These are phyloP conservation scores for Leptodermis oblonga DNA, from an alignment of 257 asterid species.

Conservation along the genomic window DNA sequence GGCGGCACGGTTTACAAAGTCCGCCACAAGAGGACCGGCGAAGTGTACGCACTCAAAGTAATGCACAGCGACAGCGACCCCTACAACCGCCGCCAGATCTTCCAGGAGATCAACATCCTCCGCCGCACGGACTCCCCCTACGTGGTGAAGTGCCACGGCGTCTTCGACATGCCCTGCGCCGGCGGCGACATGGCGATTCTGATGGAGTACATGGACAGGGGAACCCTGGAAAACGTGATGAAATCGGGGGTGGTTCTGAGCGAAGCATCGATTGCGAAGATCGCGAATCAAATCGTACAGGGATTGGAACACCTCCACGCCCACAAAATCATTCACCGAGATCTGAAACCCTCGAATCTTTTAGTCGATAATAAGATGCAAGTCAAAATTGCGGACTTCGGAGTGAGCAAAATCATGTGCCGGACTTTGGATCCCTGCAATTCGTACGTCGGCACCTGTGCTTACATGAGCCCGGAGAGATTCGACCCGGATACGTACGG, in stretches of 20 bases:
- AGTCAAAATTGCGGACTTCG: constrained; percentile 81
- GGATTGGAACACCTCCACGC: constrained; percentile 71
- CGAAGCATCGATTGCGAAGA: constrained; percentile 46
- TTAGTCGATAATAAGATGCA: constrained; percentile 53
- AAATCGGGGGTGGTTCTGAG: constrained; percentile 36
- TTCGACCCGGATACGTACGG: constrained; percentile 87
- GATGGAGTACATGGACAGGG: constrained; percentile 80
- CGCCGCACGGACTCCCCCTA: constrained; percentile 75
- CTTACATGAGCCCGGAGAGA: constrained; percentile 96
- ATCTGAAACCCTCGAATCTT: constrained; percentile 69
- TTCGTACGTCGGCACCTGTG: constrained; percentile 92
- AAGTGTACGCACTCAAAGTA: constrained; percentile 62
- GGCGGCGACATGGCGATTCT: constrained; percentile 80
- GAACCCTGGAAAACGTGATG: constrained; percentile 59
- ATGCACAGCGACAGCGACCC: constrained; percentile 80
- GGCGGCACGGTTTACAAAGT: constrained; percentile 91
- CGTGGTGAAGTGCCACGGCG: constrained; percentile 74
- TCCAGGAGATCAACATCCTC: constrained; percentile 78
- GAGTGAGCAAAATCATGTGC: constrained; percentile 80
- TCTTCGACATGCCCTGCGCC: constrained; percentile 63
- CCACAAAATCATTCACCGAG: constrained; percentile 78
- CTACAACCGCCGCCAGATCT: constrained; percentile 67
- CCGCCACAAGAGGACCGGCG: constrained; percentile 56
- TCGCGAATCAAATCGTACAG: constrained; percentile 51
- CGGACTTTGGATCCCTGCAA: constrained; percentile 73